Base-by-base conservation (phyloP, 2,329 filamentous ascomycete species). In the Plenodomus lindquistii region DNA sequence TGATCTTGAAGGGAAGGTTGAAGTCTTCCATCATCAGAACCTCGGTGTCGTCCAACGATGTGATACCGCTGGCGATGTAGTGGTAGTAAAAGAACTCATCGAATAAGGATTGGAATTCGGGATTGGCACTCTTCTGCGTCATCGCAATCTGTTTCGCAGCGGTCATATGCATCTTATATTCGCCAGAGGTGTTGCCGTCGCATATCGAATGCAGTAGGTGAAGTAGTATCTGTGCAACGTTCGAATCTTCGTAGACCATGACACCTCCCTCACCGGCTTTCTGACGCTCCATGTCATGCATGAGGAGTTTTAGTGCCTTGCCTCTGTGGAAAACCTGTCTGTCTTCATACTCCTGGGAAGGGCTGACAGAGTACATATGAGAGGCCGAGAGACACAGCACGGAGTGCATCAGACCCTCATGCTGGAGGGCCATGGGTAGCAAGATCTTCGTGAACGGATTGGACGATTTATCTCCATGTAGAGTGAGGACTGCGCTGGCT, bases 391-490 rank as follows among this genome's bases (percentile, higher is more conserved):
- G 79, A 37, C 89, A 91, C 44, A 96, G 80, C 41, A 96, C 84
- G 10, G 91, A 94, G 69, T 96, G 91, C 91, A 96, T 96, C 43
- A 96, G 77, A 11, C 90, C 90, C 53, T 85, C 81, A 66, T 96
- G 87, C 51, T 86, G 80, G 36, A 89, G 85, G 2, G 91, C 91
- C 76, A 95, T 88, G 1, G 89, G 89, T 2, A 96, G 78, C 29
- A 96, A 77, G 57, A 94, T 86, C 56, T 91, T 87, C 65, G 89
- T 89, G 75, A 96, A 96, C 1, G 90, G 89, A 59, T 95, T 96
- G 50, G 85, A 59, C 17, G 55, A 85, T 52, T 86, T 81, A 66
- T 92, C 89, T 41, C 87, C 86, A 64, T 93, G 89, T 16, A 96
- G 82, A 1, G 89, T 96, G 42, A 96, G 79, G 2, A 94, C 87